A percentile compares a stretch with the other conserved stretches of the same genome.
These are phyloP conservation scores for Rhodotorula taiwanensis DNA, from an alignment of 768 basidiomycete genomes.

Conservation along the genomic window DNA sequence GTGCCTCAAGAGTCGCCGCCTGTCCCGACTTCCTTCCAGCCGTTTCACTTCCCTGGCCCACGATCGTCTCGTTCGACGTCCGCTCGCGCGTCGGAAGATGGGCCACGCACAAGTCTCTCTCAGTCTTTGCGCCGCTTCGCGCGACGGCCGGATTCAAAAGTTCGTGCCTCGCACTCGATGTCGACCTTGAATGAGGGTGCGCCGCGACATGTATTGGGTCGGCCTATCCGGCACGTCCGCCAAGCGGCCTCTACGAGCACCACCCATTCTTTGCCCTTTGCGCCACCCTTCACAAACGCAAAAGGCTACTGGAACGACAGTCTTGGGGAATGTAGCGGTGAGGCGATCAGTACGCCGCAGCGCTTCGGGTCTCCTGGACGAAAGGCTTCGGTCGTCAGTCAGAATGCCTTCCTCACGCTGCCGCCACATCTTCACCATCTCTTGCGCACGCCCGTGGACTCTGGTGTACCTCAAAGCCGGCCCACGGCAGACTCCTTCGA, in stretches of 20 bases:
- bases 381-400: background rate
- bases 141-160: too few relatives aligned
- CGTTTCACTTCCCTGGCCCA: background rate
- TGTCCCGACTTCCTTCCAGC: conserved; percentile 22
- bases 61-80: too few relatives aligned
- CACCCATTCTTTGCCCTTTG: too few relatives aligned
- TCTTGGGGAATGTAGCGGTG: background rate
- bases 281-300: too few relatives aligned
- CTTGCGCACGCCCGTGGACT: conserved; percentile 11
- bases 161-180: too few relatives aligned
- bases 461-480: too few relatives aligned
- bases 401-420: conserved; percentile 34
- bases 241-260: background rate
- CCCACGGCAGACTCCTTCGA: too few relatives aligned
- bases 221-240: conserved; percentile 25
- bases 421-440: conserved; percentile 35
- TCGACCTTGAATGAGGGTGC: too few relatives aligned
- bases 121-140: too few relatives aligned
- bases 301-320: too few relatives aligned
- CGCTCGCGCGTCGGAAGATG: too few relatives aligned
- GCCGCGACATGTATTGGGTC: conserved; percentile 8
- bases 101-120: too few relatives aligned
- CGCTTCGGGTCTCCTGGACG: background rate
- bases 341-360: conserved; percentile 6
- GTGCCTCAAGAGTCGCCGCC: conserved; percentile 9